Percentiles rank a stretch among this genome's conserved stretches.
phyloP scores from a whole-genome alignment of 345 rosid genomes.

The Rhizophora apiculata region DNA sequence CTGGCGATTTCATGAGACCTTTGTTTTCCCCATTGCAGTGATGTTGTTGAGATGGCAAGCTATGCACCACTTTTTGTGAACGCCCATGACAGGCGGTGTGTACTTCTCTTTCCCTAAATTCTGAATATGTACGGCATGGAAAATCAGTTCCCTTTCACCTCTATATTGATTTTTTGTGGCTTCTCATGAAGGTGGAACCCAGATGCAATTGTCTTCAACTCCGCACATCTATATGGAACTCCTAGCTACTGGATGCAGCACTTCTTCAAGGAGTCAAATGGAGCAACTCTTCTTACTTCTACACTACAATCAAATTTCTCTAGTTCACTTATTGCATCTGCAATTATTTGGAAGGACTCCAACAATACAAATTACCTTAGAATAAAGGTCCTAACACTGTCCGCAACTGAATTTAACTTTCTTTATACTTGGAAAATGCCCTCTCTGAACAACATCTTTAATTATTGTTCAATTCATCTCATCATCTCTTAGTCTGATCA shows the following conservation, averaged over 20 bases:
- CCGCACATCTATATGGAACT: slow-evolving; percentile 74
- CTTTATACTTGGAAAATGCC: background rate
- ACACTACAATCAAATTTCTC: slow-evolving; percentile 48
- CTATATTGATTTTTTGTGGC: background rate
- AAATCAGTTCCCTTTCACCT: background rate
- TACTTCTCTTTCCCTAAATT: background rate
- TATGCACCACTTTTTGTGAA: slow-evolving; percentile 96
- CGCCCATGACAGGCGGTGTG: slow-evolving; percentile 75
- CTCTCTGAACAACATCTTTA: too few species aligned
- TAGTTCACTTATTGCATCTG: slow-evolving; percentile 54
- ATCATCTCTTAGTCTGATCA: background rate
- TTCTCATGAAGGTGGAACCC: slow-evolving; percentile 76
- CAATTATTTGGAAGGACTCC: slow-evolving; percentile 51
- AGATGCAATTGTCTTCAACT: slow-evolving; percentile 85
- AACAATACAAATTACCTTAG: slow-evolving; percentile 47
- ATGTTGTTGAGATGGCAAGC: slow-evolving; percentile 88
- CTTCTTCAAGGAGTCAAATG: slow-evolving; percentile 74
- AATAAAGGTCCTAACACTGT: slow-evolving; percentile 51
- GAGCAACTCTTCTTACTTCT: slow-evolving; percentile 64
- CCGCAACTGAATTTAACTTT: background rate
- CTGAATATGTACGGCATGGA: background rate
- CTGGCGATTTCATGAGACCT: slow-evolving; percentile 11
- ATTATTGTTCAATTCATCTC: too few species aligned
- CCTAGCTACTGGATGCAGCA: slow-evolving; percentile 95
- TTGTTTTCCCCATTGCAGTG: slow-evolving; percentile 47